Percentiles rank a stretch among this genome's conserved stretches.
Evolutionary conservation across 495 filamentous ascomycete genomes (phyloP).

Genomic region (Aspergillus haitiensis): DNA sequence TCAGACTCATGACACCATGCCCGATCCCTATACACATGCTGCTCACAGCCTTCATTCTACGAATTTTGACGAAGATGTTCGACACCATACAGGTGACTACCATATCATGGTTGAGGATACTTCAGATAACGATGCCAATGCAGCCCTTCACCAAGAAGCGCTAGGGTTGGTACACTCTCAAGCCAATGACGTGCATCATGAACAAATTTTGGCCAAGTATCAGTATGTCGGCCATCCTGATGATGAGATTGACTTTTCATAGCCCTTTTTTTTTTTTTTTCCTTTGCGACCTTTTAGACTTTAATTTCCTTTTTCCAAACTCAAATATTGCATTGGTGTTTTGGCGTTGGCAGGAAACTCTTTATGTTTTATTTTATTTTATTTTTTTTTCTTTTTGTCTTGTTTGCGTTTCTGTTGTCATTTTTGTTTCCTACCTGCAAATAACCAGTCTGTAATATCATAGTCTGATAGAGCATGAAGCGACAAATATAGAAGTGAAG

Average conservation of each 20-base stretch:
- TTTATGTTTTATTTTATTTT: not conserved
- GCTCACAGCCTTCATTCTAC: slow-evolving; percentile 32
- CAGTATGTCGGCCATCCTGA: slow-evolving; percentile 34
- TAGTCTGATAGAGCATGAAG: not conserved
- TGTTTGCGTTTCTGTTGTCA: no score
- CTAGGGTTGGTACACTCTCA: slow-evolving; percentile 45
- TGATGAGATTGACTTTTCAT: slow-evolving; percentile 18
- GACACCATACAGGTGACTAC: slow-evolving; percentile 44
- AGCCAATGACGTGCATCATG: slow-evolving; percentile 46
- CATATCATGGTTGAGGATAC: slow-evolving; percentile 50
- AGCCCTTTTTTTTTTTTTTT: not conserved
- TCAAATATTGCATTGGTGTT: not conserved
- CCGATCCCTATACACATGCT: slow-evolving; percentile 35
- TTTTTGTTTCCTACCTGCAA: no score
- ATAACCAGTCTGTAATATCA: not conserved
- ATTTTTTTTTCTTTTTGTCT: not conserved
- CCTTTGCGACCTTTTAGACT: not conserved
- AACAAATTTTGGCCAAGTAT: slow-evolving; percentile 45
- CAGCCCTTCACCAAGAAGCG: slow-evolving; percentile 39
- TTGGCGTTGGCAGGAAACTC: slow-evolving; percentile 1
- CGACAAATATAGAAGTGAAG: not conserved
- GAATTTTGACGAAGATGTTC: slow-evolving; percentile 45
- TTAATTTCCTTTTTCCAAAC: not conserved
- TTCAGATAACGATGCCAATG: slow-evolving; percentile 33
- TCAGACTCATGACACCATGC: slow-evolving; percentile 41